Percentiles rank a stretch among this genome's conserved stretches.
Conservation (phyloP, 441 rosid genomes). For the Macaranga tanarius region DNA sequence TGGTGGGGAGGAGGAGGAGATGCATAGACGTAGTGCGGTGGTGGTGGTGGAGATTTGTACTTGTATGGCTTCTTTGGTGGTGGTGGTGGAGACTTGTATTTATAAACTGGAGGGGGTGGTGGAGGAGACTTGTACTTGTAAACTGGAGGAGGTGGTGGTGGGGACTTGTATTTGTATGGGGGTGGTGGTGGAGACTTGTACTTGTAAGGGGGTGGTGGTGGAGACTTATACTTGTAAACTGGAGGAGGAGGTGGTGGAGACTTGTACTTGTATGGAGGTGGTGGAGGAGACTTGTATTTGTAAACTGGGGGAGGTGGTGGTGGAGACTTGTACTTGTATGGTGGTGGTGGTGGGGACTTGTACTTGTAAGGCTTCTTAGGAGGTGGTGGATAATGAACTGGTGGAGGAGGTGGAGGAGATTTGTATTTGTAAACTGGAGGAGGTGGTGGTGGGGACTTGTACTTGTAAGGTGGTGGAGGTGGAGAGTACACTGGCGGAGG, state of each 20-base stretch:
- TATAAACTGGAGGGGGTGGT: constrained; percentile 18
- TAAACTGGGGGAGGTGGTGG: constrained; percentile 9
- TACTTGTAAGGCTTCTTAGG: constrained; percentile 21
- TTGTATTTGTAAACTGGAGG: constrained; percentile 25
- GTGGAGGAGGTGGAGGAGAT: constrained; percentile 25
- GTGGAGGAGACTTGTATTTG: constrained; percentile 13
- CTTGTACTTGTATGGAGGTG: constrained; percentile 17
- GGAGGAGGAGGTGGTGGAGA: constrained; percentile 17
- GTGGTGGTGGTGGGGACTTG: constrained; percentile 25
- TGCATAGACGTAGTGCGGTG: constrained; percentile 27
- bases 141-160: constrained; percentile 13
- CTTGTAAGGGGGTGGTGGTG: constrained; percentile 25
- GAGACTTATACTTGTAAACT: constrained; percentile 18
- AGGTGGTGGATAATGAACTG: constrained; percentile 13
- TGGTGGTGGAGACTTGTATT: constrained; percentile 26
- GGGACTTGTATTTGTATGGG: constrained; percentile 8
- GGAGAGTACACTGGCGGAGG: constrained; percentile 21
- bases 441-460: constrained; percentile 24
- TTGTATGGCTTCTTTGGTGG: constrained; percentile 2
- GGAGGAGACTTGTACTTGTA: constrained; percentile 21
- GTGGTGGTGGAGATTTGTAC: constrained; percentile 19
- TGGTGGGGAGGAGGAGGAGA: constrained; percentile 37
- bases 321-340: not conserved
- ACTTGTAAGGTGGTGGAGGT: constrained; percentile 24
- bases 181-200: constrained; percentile 28